phyloP scores from a whole-genome alignment of 495 filamentous ascomycete species.

The Neurospora sp. region DNA sequence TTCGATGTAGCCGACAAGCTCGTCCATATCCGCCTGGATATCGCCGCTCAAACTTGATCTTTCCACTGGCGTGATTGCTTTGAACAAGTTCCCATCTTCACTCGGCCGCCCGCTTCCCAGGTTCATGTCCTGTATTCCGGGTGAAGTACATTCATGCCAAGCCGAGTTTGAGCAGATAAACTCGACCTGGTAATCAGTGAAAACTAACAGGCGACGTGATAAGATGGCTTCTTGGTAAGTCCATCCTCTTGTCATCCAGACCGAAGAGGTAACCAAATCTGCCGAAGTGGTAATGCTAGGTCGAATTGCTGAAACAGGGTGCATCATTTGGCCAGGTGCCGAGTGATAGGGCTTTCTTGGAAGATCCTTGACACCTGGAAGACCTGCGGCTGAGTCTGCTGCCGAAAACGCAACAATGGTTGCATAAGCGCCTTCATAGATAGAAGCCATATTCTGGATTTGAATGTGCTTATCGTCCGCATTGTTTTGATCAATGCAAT shows the following conservation, averaged over 20 bases:
- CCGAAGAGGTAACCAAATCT: not conserved
- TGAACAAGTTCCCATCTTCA: no score
- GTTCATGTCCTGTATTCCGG: no score
- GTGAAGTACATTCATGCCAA: not conserved
- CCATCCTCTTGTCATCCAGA: constrained; percentile 25
- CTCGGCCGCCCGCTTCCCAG: no score
- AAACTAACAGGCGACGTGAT: constrained; percentile 21
- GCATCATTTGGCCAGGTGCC: no score
- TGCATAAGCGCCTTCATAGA: not conserved
- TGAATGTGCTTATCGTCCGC: not conserved
- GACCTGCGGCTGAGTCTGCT: not conserved
- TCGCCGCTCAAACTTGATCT: no score
- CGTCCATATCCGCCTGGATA: no score
- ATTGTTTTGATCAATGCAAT: constrained; percentile 6
- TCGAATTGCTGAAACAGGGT: not conserved
- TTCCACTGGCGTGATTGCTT: no score
- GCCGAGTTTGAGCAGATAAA: constrained; percentile 18
- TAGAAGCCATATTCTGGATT: not conserved
- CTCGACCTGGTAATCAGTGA: constrained; percentile 14
- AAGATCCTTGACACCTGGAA: not conserved
- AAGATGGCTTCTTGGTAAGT: constrained; percentile 31
- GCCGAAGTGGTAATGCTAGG: not conserved
- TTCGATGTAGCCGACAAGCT: not conserved
- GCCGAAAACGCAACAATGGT: not conserved
- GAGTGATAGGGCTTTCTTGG: not conserved